These are phyloP conservation scores for Saccharum hybrid DNA, from an alignment of 202 grass and related monocot species.

Conservation along the genomic window DNA sequence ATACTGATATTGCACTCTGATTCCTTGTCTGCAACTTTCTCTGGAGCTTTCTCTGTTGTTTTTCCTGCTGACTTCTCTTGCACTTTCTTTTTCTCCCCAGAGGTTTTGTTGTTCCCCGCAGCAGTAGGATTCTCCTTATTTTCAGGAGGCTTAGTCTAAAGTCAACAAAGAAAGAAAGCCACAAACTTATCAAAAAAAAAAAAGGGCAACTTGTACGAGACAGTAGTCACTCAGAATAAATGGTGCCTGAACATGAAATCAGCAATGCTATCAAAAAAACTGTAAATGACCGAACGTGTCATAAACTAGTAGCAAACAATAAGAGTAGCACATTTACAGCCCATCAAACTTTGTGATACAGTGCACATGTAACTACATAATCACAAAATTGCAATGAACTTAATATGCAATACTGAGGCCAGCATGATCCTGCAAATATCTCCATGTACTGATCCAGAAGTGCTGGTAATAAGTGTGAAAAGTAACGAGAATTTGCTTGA, in stretches of 20 bases:
- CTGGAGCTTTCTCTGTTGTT: too few relatives aligned
- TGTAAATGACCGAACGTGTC: not conserved
- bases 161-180: slow-evolving; percentile 44
- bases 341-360: not conserved
- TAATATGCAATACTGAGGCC: slow-evolving; percentile 25
- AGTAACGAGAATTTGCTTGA: slow-evolving; percentile 28
- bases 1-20: too few relatives aligned
- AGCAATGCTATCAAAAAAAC: slow-evolving; percentile 12
- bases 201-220: not conserved
- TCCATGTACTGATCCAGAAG: slow-evolving; percentile 4
- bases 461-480: not conserved
- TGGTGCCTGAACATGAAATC: slow-evolving; percentile 27
- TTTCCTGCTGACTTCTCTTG: too few relatives aligned
- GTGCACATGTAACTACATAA: slow-evolving; percentile 19
- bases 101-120: too few relatives aligned
- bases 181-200: slow-evolving; percentile 19
- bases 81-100: too few relatives aligned
- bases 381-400: slow-evolving; percentile 4
- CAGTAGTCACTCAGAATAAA: not conserved
- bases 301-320: slow-evolving; percentile 6
- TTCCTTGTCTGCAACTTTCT: too few relatives aligned
- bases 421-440: slow-evolving; percentile 17
- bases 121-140: too few relatives aligned
- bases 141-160: slow-evolving; percentile 52
- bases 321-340: not conserved